Conservation (phyloP, 352 stramenopile species). For the Phytopythium ostracodes region DNA sequence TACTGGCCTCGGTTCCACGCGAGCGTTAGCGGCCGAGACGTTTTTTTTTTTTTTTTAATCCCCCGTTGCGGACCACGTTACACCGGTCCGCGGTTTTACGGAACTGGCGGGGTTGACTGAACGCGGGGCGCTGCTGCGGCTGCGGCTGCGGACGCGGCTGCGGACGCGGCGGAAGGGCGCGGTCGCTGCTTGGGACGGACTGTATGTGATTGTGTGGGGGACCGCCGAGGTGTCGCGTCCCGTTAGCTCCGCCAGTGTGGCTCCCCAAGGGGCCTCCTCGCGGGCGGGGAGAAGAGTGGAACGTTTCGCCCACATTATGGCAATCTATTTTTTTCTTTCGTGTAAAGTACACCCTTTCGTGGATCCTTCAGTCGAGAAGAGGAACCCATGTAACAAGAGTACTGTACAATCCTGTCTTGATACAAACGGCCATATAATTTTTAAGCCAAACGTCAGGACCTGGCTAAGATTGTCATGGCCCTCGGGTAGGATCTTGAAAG, state of each 20-base stretch:
- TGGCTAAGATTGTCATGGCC: neutral
- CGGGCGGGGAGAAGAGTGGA: conserved; percentile 12
- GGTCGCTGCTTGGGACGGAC: conserved; percentile 10
- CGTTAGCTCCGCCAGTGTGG: neutral
- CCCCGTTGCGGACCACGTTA: neutral
- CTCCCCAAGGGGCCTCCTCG: neutral
- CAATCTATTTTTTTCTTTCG: conserved; percentile 4
- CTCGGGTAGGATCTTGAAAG: neutral
- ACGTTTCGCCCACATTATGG: conserved; percentile 19
- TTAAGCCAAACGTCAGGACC: neutral
- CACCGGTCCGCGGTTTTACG: conserved; percentile 1
- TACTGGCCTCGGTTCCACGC: conserved; percentile 1
- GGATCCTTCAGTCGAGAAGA: neutral
- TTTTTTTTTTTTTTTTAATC: neutral
- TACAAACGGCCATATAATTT: too few relatives aligned
- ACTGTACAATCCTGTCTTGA: neutral
- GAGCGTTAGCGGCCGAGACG: conserved; percentile 1
- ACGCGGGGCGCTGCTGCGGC: neutral
- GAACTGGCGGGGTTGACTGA: conserved; percentile 1
- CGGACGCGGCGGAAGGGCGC: too few relatives aligned
- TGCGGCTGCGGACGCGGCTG: neutral
- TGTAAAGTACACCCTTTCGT: neutral
- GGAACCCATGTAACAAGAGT: neutral
- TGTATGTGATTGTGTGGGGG: neutral
- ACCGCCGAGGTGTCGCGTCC: neutral